A percentile compares a stretch with the other conserved stretches of the same genome.
These are phyloP conservation scores for Kodamaea ohmeri DNA, from an alignment of 1,139 yeast genomes.

Conservation along the genomic window DNA sequence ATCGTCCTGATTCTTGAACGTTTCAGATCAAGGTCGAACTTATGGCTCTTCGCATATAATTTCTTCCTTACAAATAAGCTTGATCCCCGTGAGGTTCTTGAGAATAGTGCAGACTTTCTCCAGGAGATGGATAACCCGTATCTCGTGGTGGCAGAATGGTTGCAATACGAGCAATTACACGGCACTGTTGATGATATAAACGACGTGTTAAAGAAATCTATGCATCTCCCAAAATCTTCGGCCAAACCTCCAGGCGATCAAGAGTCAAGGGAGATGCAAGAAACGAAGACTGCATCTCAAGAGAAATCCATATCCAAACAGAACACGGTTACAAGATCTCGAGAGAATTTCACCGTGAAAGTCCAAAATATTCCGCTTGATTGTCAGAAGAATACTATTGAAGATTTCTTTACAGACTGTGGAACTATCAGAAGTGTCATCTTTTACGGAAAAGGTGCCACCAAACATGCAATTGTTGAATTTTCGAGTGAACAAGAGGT, in stretches of 20 bases:
- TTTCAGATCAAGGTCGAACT: conserved; percentile 36
- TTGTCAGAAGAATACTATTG: conserved; percentile 33
- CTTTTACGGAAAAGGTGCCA: conserved; percentile 22
- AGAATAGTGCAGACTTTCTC: conserved; percentile 15
- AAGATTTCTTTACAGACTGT: conserved; percentile 55
- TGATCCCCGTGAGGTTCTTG: conserved; percentile 17
- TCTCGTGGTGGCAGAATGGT: conserved; percentile 45
- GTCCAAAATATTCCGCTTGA: conserved; percentile 38
- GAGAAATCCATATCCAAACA: background rate
- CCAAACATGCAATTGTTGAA: conserved; percentile 49
- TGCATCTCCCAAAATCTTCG: background rate
- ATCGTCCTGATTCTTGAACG: conserved; percentile 27
- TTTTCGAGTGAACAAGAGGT: conserved; percentile 50
- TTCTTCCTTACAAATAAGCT: conserved; percentile 27
- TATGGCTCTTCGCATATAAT: conserved; percentile 48
- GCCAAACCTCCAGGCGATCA: too few relatives aligned
- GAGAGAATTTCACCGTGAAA: conserved; percentile 56
- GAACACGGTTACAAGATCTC: conserved; percentile 34
- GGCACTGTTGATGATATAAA: conserved; percentile 23
- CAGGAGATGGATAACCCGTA: conserved; percentile 52
- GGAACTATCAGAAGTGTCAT: conserved; percentile 45
- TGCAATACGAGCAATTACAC: conserved; percentile 35
- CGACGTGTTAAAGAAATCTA: background rate
- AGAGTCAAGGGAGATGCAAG: too few relatives aligned
- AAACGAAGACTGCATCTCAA: background rate